phyloP scores from a whole-genome alignment of 2,329 filamentous ascomycete genomes.

The Colletotrichum kahawae region DNA sequence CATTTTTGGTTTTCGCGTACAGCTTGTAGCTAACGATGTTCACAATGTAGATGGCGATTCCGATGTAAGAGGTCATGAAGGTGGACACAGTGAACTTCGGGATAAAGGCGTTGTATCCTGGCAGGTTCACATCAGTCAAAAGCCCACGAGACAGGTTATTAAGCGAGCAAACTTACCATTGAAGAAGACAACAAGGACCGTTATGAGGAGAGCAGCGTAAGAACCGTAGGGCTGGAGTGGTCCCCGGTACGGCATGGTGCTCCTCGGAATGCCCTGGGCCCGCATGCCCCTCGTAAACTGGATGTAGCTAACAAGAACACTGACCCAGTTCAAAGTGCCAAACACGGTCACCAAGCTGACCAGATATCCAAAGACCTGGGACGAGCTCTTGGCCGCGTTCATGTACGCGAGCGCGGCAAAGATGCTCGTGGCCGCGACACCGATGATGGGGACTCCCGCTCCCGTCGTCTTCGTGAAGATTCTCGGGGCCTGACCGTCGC shows the following conservation, averaged over 20 bases:
- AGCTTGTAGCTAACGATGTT: constrained; percentile 73
- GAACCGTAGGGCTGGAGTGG: constrained; percentile 43
- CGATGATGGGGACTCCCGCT: constrained; percentile 43
- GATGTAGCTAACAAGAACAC: constrained; percentile 43
- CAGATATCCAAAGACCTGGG: constrained; percentile 29
- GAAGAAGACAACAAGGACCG: constrained; percentile 58
- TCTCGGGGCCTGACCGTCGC: constrained; percentile 43
- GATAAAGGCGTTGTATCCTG: constrained; percentile 8
- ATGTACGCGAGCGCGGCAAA: constrained; percentile 42
- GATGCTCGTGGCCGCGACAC: constrained; percentile 37
- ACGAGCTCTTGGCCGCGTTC: background rate
- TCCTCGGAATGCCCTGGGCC: constrained; percentile 38
- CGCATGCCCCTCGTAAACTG: constrained; percentile 40
- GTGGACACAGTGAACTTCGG: constrained; percentile 36
- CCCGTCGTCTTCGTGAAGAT: constrained; percentile 37
- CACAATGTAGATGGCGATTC: constrained; percentile 76
- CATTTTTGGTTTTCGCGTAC: constrained; percentile 53
- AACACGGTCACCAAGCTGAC: constrained; percentile 41
- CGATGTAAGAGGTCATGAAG: constrained; percentile 78
- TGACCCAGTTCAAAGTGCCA: constrained; percentile 49
- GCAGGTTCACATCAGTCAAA: background rate
- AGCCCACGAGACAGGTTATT: background rate
- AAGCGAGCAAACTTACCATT: constrained; percentile 43
- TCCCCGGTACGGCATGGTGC: constrained; percentile 41
- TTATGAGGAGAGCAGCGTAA: constrained; percentile 38